Evolutionary conservation across 2,329 filamentous ascomycete species (phyloP), one percentile per base, ranked within the genome.

Genomic region (Allantophomopsis lycopodina): DNA sequence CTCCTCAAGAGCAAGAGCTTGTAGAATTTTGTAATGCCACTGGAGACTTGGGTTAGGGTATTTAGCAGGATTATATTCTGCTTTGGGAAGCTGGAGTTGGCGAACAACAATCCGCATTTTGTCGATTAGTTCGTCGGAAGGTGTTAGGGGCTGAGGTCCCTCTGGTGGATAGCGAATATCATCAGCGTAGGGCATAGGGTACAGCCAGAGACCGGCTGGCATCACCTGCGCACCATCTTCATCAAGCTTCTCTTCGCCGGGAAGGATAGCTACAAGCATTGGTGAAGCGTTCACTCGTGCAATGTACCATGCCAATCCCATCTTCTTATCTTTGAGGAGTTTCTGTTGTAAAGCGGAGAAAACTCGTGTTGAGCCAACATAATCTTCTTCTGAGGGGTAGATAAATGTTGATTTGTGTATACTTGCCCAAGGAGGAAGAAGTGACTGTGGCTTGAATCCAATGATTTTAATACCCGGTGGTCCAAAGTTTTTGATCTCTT

Each of bases 11-110:
- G 91, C 91, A 42, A 95, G 70, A 6, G 84, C 82, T 60, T 98
- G 91, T 1, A 98, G 65, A 35, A 98, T 94, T 45, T 77, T 80
- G 65, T 96, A 98, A 62, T 96, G 91, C 88, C 89, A 98, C 61
- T 98, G 91, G 17, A 98, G 67, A 7, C 83, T 73, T 8, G 88
- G 87, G 45, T 98, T 98, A 0, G 91, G 85, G 52, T 95, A 96
- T 53, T 82, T 91, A 1, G 68, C 65, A 1, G 89, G 88, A 48
- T 94, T 82, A 54, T 93, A 98, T 23, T 73, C 68, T 5, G 73
- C 87, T 52, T 84, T 88, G 0, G 91, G 91, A 7, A 98, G 73
- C 55, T 94, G 86, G 1, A 95, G 65, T 48, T 56, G 86, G 55
- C 91, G 81, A 2, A 95, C 66, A 4, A 95, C 73, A 5, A 71